These are phyloP conservation scores for Physcia stellaris DNA, from an alignment of 495 filamentous ascomycete species.

Conservation along the genomic window DNA sequence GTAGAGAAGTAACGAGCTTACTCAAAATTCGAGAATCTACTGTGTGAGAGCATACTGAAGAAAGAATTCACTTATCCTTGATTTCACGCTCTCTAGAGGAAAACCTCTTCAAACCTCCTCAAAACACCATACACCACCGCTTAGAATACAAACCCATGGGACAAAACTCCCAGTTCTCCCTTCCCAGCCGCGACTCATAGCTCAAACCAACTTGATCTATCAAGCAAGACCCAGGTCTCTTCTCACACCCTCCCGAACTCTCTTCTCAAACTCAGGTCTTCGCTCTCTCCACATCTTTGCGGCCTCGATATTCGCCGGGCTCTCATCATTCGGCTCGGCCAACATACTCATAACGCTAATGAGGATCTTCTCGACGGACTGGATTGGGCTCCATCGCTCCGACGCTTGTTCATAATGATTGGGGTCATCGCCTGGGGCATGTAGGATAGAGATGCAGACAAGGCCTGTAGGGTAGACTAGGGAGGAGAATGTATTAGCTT, in stretches of 20 bases:
- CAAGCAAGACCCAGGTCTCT: constrained; percentile 49
- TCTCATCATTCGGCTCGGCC: constrained; percentile 96
- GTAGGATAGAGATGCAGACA: constrained; percentile 96
- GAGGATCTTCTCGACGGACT: constrained; percentile 95
- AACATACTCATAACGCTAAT: constrained; percentile 98
- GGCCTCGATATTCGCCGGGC: constrained; percentile 93
- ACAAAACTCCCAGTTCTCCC: not conserved
- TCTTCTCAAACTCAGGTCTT: constrained; percentile 70
- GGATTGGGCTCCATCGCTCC: constrained; percentile 92
- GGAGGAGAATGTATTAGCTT: too few relatives aligned
- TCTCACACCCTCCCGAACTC: constrained; percentile 67
- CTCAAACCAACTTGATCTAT: too few relatives aligned
- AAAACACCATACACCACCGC: too few relatives aligned
- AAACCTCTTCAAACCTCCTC: too few relatives aligned
- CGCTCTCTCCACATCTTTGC: constrained; percentile 97
- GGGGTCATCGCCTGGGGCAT: constrained; percentile 95
- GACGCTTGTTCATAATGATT: constrained; percentile 97
- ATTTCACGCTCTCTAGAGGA: too few relatives aligned
- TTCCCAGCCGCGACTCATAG: too few relatives aligned
- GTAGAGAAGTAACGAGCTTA: too few relatives aligned
- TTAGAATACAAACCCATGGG: not conserved
- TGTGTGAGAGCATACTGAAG: too few relatives aligned
- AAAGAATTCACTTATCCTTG: too few relatives aligned
- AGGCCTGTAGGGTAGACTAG: constrained; percentile 81
- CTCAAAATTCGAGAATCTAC: too few relatives aligned